Percentiles rank a stretch among this genome's conserved stretches.
These are phyloP conservation scores for Leishmania aethiopica DNA, from an alignment of 208 protist species.

Conservation along the genomic window DNA sequence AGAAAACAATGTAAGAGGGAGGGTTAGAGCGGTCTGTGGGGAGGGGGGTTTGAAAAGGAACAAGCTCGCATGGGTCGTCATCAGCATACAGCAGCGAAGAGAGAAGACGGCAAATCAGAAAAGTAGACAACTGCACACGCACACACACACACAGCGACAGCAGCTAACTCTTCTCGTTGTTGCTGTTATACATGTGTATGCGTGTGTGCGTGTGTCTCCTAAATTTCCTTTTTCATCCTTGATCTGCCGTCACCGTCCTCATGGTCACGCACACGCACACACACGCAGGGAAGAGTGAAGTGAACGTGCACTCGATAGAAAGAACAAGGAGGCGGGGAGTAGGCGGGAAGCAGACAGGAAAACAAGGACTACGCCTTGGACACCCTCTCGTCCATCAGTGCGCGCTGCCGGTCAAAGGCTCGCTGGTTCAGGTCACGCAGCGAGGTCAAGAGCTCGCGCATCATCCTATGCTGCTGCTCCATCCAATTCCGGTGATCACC, in stretches of 20 bases:
- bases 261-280: background rate
- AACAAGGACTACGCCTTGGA: background rate
- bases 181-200: background rate
- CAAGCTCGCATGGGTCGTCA: background rate
- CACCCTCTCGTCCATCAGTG: constrained; percentile 56
- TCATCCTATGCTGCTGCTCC: constrained; percentile 63
- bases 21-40: background rate
- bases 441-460: constrained; percentile 63
- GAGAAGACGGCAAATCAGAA: constrained; percentile 18
- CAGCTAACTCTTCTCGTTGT: background rate
- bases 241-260: too few relatives aligned
- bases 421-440: constrained; percentile 59
- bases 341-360: background rate
- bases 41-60: background rate
- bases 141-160: background rate
- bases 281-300: background rate
- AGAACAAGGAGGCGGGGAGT: background rate
- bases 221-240: too few relatives aligned
- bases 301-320: background rate
- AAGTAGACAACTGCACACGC: background rate
- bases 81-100: background rate
- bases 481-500: constrained; percentile 72
- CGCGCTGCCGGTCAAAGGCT: constrained; percentile 61
- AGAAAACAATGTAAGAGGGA: constrained; percentile 4
- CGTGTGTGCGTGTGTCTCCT: constrained; percentile 1